phyloP scores from a whole-genome alignment of 2,329 filamentous ascomycete species.

The Ascochyta fabae region DNA sequence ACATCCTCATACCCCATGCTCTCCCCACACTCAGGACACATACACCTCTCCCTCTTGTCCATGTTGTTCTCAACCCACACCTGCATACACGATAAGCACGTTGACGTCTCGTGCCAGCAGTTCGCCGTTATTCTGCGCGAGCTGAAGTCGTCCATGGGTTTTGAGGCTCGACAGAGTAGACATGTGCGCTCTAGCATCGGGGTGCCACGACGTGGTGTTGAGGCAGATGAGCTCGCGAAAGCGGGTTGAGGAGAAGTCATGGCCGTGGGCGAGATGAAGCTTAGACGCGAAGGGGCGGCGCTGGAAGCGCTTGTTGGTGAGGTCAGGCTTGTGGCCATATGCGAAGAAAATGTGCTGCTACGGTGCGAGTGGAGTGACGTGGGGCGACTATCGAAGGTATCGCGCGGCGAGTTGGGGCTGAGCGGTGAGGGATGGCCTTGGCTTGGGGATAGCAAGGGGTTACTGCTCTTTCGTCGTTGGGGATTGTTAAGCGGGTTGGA shows the following conservation, averaged over 20 bases:
- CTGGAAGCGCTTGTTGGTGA: constrained; percentile 21
- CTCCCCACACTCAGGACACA: constrained; percentile 42
- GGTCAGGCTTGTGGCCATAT: constrained; percentile 12
- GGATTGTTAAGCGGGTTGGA: constrained; percentile 11
- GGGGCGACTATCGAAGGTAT: constrained; percentile 19
- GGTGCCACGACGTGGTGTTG: constrained; percentile 24
- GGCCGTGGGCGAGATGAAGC: constrained; percentile 7
- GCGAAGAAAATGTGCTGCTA: constrained; percentile 22
- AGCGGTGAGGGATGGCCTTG: constrained; percentile 1
- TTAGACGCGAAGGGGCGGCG: constrained; percentile 10
- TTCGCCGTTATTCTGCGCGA: constrained; percentile 29
- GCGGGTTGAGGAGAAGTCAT: constrained; percentile 10
- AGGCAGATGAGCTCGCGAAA: constrained; percentile 6
- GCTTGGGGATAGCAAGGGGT: constrained; percentile 6
- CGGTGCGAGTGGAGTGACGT: constrained; percentile 24
- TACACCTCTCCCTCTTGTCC: constrained; percentile 25
- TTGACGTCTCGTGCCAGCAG: constrained; percentile 40
- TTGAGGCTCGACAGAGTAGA: constrained; percentile 35
- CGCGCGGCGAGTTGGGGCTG: constrained; percentile 10
- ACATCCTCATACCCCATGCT: constrained; percentile 35
- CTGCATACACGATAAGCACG: constrained; percentile 37
- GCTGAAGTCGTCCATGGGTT: constrained; percentile 29
- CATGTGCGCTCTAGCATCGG: constrained; percentile 32
- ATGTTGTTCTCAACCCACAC: constrained; percentile 34
- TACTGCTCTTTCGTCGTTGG: constrained; percentile 19